Evolutionary conservation across 129 eudicot species (phyloP), one percentile per base, ranked within the genome.

Genomic region (Escallonia herrerae): DNA sequence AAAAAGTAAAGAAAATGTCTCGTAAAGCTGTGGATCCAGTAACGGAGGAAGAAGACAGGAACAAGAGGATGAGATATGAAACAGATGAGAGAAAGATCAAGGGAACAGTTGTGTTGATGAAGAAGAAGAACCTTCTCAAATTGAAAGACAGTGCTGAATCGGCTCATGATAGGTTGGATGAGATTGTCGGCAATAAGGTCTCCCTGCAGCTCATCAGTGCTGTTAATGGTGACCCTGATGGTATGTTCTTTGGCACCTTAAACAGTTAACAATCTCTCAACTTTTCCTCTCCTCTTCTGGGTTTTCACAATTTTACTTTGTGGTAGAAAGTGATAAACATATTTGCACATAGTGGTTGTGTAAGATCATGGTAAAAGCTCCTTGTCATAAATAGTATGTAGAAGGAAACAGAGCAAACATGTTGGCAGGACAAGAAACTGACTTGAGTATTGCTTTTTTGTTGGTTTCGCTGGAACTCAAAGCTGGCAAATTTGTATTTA

Each of bases 191-290:
- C 7, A 70, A 65, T 4, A 81, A 62, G 60, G 90, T 89, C 14
- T 78, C 80, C 44, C 60, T 89, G 42, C 87, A 69, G 13, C 88
- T 89, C 72, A 69, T 89, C 67, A 85, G 96, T 69, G 68, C 84
- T 42, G 60, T 4, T 43, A 41, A 60, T 71, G 62, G 58, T 43
- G 70, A 76, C 58, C 53, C 89, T 51, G 70, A 65, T 1, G 78
- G 83, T 81, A 68, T 22, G 33, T 22, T 22, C 33, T 22, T 22
- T 22, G 33, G 33, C 33, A 22, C 33, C 33, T 22, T 22, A 22
- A 22, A 22, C 33, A 22, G 33, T 22, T 22, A 22, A 22, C 33
- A 22, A 22, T 0, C 33, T 22, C 33, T 1, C 1, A 0, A 22
- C 33, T 22, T 22, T 22, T 22, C 33, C 33, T 22, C 33, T 22